A percentile compares a stretch with the other conserved stretches of the same genome.
Conservation (phyloP, 768 basidiomycete genomes). For the Gloeostereum incarnatum region DNA sequence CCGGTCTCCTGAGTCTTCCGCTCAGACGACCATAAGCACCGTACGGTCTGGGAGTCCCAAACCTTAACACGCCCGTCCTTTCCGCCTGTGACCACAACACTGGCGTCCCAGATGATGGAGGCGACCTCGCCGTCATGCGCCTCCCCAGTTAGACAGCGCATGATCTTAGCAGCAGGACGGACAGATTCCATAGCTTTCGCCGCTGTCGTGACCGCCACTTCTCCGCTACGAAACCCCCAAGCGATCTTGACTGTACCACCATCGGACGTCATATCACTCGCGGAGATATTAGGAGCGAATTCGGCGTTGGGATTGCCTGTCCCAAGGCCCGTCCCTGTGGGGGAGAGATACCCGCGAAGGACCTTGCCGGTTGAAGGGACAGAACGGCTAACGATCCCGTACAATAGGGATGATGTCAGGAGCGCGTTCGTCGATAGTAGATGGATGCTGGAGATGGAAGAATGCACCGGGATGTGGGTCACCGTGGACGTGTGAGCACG, state of each 20-base stretch:
- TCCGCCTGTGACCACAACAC: constrained; percentile 40
- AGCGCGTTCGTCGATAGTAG: constrained; percentile 48
- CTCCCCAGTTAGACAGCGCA: constrained; percentile 43
- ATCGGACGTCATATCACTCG: constrained; percentile 47
- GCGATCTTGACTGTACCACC: constrained; percentile 57
- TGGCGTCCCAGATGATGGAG: constrained; percentile 43
- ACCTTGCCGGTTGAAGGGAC: constrained; percentile 61
- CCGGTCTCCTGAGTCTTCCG: constrained; percentile 21
- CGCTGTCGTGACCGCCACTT: constrained; percentile 52
- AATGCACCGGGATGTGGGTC: constrained; percentile 55
- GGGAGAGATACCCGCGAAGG: constrained; percentile 58
- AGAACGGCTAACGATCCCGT: constrained; percentile 69
- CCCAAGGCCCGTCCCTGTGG: constrained; percentile 45
- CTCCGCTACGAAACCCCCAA: constrained; percentile 70
- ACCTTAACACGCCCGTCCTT: constrained; percentile 63
- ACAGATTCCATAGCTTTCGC: constrained; percentile 49
- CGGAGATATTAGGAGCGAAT: constrained; percentile 58
- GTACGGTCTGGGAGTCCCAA: constrained; percentile 51
- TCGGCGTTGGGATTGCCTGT: constrained; percentile 71
- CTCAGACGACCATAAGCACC: constrained; percentile 64
- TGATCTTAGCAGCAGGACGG: constrained; percentile 32
- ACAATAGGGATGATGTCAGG: constrained; percentile 52
- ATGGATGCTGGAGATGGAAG: constrained; percentile 47
- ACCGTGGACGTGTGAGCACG: constrained; percentile 49
- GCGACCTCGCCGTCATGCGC: constrained; percentile 54